These are phyloP conservation scores for Daedaleopsis nitida DNA, from an alignment of 768 basidiomycete genomes.

Conservation along the genomic window DNA sequence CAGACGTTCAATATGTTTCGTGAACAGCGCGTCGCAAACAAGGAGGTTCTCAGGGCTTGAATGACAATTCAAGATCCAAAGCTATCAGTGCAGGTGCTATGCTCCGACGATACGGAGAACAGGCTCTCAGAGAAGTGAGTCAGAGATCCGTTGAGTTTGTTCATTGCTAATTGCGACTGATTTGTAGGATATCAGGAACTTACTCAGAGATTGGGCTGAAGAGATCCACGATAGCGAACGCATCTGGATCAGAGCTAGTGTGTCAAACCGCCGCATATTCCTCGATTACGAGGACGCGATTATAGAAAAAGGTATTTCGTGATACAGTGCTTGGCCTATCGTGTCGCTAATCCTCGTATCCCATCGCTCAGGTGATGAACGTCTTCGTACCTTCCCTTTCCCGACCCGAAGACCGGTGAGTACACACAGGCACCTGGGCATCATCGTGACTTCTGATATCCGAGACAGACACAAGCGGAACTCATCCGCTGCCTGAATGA, in stretches of 20 bases:
- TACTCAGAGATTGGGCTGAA: conserved; percentile 84
- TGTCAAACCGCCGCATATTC: conserved; percentile 86
- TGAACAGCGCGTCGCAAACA: conserved; percentile 89
- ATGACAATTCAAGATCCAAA: conserved; percentile 91
- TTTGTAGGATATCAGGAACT: conserved; percentile 79
- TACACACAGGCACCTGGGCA: conserved; percentile 14
- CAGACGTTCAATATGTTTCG: not conserved
- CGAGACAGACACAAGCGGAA: conserved; percentile 82
- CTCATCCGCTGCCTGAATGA: conserved; percentile 84
- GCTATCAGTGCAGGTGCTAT: conserved; percentile 94
- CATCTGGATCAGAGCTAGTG: conserved; percentile 90
- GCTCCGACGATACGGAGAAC: conserved; percentile 93
- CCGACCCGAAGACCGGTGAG: conserved; percentile 92
- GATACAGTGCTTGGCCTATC: not conserved
- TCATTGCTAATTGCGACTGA: not conserved
- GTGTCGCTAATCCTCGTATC: not conserved
- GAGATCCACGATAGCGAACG: conserved; percentile 85
- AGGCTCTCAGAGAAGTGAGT: conserved; percentile 83
- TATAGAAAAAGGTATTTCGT: conserved; percentile 57
- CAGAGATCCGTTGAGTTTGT: not conserved
- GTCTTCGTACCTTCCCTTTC: conserved; percentile 91
- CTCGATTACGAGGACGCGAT: conserved; percentile 83
- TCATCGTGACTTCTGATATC: not conserved
- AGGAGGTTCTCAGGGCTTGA: conserved; percentile 90
- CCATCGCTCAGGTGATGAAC: conserved; percentile 53